Evolutionary conservation across 257 asterid genomes (phyloP), one percentile per base, ranked within the genome.

Genomic region (Cordia subcordata): DNA sequence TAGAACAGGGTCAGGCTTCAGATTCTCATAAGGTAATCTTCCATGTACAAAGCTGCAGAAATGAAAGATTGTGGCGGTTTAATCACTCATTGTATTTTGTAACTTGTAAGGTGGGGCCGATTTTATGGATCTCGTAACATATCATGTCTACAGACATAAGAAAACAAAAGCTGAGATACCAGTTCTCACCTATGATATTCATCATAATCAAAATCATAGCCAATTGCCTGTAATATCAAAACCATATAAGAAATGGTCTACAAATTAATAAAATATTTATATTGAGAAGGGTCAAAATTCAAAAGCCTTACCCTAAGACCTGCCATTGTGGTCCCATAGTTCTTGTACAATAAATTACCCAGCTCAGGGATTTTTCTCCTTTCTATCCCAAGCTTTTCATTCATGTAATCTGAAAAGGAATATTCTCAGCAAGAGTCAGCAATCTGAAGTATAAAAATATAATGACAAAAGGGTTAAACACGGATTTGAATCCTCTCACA

Each of bases 271-370:
- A n/a, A n/a, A n/a, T n/a, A n/a, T n/a, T n/a, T n/a, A n/a, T 18
- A 14, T 18, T 32, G 16, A 21, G 60, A 13, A 37, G 47, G 4
- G 27, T 58, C 13, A 8, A 21, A 11, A 27, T 19, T 58, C 13
- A 8, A 21, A 11, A 27, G 16, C 17, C 79, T 68, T 71, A 91
- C 98, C 82, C 97, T 72, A 53, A 93, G 99, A 63, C 99, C 99
- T 0, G 99, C 97, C 99, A 93, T 89, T 59, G 99, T 89, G 33
- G 97, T 93, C 61, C 97, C 99, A 62, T 93, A 93, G 66, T 89
- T 84, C 75, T 83, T 89, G 68, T 89, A 93, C 56, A 86, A 76
- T 21, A 86, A 75, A 77, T 86, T 68, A 46, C 97, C 72, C 72
- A 93, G 70, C 50, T 74, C 87, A 11, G 66, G 65, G 52, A 86